These are phyloP conservation scores for Colletotrichum eleusines DNA, from an alignment of 2,329 filamentous ascomycete species.

Conservation along the genomic window DNA sequence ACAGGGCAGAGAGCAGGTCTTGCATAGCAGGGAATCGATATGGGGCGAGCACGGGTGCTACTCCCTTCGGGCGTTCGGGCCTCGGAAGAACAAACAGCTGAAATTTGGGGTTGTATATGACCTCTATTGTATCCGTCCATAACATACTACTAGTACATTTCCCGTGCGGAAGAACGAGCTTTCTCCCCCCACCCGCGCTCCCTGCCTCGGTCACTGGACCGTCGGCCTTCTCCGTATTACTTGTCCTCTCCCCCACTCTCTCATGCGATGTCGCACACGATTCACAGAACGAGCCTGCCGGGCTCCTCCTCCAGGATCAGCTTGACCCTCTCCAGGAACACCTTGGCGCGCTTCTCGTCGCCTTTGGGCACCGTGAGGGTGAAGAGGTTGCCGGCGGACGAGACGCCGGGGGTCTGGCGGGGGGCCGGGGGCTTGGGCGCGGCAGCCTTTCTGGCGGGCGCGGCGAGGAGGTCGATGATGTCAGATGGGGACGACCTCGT, in stretches of 20 bases:
- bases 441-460: constrained; percentile 47
- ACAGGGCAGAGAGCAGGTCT: neutral
- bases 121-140: constrained; percentile 35
- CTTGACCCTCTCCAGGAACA: constrained; percentile 91
- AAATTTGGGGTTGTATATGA: constrained; percentile 23
- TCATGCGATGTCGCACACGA: constrained; percentile 27
- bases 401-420: constrained; percentile 56
- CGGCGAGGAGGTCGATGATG: constrained; percentile 84
- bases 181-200: neutral
- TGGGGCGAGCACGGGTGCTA: neutral
- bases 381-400: constrained; percentile 79
- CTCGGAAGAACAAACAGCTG: neutral
- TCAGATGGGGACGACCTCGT: constrained; percentile 63
- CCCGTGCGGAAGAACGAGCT: constrained; percentile 5
- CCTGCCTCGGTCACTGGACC: constrained; percentile 32
- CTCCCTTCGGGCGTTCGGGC: neutral
- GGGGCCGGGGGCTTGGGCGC: constrained; percentile 45
- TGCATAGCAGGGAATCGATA: neutral
- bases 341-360: constrained; percentile 84
- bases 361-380: constrained; percentile 81
- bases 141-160: constrained; percentile 39
- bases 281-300: constrained; percentile 75
- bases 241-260: constrained; percentile 1
- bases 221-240: neutral
- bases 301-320: constrained; percentile 84